Percentiles rank a stretch among this genome's conserved stretches.
Evolutionary conservation across 2,329 filamentous ascomycete species (phyloP).

Genomic region (Talaromyces sp.): DNA sequence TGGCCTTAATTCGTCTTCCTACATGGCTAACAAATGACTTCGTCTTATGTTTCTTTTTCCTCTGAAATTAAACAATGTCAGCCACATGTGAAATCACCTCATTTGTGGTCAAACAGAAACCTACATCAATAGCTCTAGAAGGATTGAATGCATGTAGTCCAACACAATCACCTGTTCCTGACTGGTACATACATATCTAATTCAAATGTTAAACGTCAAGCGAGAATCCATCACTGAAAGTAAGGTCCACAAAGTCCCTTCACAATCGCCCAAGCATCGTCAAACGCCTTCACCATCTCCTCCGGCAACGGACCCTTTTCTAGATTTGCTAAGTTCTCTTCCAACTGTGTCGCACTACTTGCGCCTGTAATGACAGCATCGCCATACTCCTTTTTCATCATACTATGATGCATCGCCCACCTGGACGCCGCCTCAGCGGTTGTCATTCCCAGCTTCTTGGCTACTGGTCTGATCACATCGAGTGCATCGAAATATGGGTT

Average conservation of each 20-base stretch:
- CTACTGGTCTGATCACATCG: slow-evolving; percentile 31
- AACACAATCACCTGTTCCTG: no score
- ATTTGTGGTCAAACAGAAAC: no score
- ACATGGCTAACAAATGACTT: no score
- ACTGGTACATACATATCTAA: not conserved
- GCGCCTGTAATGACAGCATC: slow-evolving; percentile 39
- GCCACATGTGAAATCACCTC: no score
- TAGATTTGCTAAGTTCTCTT: slow-evolving; percentile 32
- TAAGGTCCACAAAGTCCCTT: slow-evolving; percentile 25
- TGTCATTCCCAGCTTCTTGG: slow-evolving; percentile 36
- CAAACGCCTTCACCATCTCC: slow-evolving; percentile 33
- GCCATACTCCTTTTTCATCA: slow-evolving; percentile 23
- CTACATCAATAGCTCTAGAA: no score
- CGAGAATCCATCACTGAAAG: slow-evolving; percentile 25
- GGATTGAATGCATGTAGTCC: no score
- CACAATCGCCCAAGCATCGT: slow-evolving; percentile 14
- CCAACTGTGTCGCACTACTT: slow-evolving; percentile 30
- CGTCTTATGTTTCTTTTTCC: no score
- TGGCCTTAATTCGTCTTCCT: not conserved
- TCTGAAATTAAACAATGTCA: no score
- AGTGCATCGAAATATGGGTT: slow-evolving; percentile 40
- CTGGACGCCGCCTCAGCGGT: slow-evolving; percentile 39
- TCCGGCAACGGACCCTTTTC: slow-evolving; percentile 37
- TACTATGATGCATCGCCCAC: slow-evolving; percentile 42
- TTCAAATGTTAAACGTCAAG: not conserved